Conservation (phyloP, 805 yeast species). For the Candida sithepensis region DNA sequence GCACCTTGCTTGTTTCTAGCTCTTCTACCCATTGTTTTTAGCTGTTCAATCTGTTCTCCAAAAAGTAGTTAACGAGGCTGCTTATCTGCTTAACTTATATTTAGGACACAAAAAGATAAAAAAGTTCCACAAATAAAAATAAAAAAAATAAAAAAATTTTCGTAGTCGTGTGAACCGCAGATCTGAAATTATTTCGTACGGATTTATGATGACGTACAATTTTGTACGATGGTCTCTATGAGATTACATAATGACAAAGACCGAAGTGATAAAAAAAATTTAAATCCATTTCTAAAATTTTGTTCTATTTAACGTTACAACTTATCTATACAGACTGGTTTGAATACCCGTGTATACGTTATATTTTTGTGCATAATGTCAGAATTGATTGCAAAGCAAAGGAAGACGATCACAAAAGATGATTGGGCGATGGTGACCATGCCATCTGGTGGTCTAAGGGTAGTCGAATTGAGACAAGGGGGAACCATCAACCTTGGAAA, state of each 20-base stretch:
- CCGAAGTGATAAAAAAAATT: not conserved
- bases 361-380: not conserved
- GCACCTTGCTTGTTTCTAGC: constrained; percentile 89
- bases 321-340: not conserved
- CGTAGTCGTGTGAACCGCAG: not conserved
- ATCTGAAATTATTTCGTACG: not conserved
- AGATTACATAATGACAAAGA: not conserved
- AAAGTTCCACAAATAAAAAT: not conserved
- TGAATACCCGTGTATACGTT: too few species aligned
- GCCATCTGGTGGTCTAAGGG: constrained; percentile 78
- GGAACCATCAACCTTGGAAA: constrained; percentile 77
- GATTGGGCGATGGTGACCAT: constrained; percentile 64
- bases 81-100: not conserved
- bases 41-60: not conserved
- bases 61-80: not conserved
- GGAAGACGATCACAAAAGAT: constrained; percentile 38
- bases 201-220: too few species aligned
- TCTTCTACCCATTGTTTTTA: constrained; percentile 76
- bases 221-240: too few species aligned
- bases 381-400: constrained; percentile 12
- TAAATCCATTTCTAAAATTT: not conserved
- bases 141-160: constrained; percentile 1
- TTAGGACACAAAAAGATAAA: not conserved
- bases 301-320: not conserved
- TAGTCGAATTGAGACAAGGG: constrained; percentile 61